These are phyloP conservation scores for Barnettozyma vustinii DNA, from an alignment of 805 yeast genomes.

Conservation along the genomic window DNA sequence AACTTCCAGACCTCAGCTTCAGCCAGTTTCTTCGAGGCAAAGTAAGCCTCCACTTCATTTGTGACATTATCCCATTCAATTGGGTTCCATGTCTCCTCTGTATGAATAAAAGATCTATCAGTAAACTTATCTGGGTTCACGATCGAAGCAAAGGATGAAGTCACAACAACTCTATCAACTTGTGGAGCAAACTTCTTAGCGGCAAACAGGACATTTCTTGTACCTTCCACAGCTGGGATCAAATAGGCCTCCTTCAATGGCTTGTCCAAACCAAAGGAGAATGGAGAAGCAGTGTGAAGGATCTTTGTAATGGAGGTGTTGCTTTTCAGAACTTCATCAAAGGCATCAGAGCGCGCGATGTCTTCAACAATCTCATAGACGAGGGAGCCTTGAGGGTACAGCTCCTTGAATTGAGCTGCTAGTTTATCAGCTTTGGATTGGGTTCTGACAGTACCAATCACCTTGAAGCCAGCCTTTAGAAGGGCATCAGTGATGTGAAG, in stretches of 20 bases:
- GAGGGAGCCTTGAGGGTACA: constrained; percentile 28
- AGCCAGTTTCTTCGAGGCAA: constrained; percentile 56
- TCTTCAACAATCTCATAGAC: constrained; percentile 41
- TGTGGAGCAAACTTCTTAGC: constrained; percentile 29
- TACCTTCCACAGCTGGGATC: constrained; percentile 53
- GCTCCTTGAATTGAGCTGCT: constrained; percentile 14
- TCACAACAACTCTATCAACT: constrained; percentile 44
- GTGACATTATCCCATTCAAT: constrained; percentile 41
- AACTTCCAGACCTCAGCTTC: constrained; percentile 58
- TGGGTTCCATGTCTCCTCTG: constrained; percentile 40
- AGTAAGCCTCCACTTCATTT: constrained; percentile 37
- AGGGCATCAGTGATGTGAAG: constrained; percentile 34
- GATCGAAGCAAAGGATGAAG: constrained; percentile 57
- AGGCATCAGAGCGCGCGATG: constrained; percentile 37
- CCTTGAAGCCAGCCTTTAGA: constrained; percentile 31
- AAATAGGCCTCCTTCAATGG: constrained; percentile 46
- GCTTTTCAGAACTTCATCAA: constrained; percentile 38
- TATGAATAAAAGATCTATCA: constrained; percentile 14
- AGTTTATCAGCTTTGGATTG: constrained; percentile 14
- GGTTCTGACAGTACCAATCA: constrained; percentile 28
- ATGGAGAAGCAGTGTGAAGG: constrained; percentile 55
- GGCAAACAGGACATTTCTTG: constrained; percentile 37
- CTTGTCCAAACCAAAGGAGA: constrained; percentile 27
- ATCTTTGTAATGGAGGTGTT: constrained; percentile 44
- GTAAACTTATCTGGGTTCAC: constrained; percentile 15